These are phyloP conservation scores for Trypanosoma brucei DNA, from an alignment of 208 protist genomes.

Conservation along the genomic window DNA sequence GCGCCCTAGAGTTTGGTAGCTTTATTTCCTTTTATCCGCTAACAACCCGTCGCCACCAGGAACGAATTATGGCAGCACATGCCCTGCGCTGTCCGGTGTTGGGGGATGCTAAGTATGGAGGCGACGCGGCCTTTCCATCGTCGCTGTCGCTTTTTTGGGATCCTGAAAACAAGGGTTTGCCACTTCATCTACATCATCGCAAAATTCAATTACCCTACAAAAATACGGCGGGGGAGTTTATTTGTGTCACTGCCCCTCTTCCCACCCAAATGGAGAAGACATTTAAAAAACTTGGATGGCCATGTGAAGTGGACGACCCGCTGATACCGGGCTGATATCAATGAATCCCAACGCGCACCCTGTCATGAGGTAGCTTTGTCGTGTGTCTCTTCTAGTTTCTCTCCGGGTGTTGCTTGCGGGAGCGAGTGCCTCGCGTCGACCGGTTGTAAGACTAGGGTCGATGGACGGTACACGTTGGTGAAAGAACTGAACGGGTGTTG, in stretches of 20 bases:
- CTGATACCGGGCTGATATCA: conserved; percentile 76
- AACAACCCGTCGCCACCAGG: conserved; percentile 83
- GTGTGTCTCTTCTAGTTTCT: background rate
- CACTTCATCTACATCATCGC: conserved; percentile 83
- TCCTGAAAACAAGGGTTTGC: conserved; percentile 67
- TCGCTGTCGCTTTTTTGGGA: conserved; percentile 83
- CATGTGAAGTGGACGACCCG: conserved; percentile 79
- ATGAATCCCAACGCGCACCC: background rate
- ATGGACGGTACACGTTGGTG: too few relatives aligned
- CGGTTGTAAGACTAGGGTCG: too few relatives aligned
- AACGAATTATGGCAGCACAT: conserved; percentile 89
- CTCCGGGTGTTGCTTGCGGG: background rate
- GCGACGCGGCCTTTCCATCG: conserved; percentile 81
- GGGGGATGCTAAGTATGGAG: conserved; percentile 91
- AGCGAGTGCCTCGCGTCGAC: background rate
- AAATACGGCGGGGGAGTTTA: conserved; percentile 71
- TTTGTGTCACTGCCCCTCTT: conserved; percentile 83
- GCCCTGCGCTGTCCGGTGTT: conserved; percentile 83
- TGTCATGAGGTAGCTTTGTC: too few relatives aligned
- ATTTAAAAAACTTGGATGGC: conserved; percentile 86
- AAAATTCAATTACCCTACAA: conserved; percentile 92
- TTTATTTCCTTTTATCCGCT: conserved; percentile 91
- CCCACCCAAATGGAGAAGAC: conserved; percentile 88
- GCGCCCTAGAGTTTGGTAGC: conserved; percentile 77
- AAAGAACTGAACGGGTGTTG: too few relatives aligned